These are phyloP conservation scores for Verticillium zaregamsianum DNA, from an alignment of 2,329 filamentous ascomycete species.

Conservation along the genomic window DNA sequence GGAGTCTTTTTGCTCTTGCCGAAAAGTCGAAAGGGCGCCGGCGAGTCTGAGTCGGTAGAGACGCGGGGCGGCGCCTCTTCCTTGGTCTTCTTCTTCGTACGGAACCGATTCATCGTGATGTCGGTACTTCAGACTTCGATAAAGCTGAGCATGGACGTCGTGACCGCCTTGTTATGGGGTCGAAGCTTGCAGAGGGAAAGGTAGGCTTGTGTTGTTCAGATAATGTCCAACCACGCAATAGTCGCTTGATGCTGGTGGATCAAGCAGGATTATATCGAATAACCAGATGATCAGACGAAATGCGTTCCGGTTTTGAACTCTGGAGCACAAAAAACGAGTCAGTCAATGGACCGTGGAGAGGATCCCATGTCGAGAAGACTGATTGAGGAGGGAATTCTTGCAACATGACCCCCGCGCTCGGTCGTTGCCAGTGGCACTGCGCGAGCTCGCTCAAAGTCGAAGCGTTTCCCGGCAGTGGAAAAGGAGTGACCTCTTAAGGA, in stretches of 20 bases:
- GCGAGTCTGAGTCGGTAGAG: constrained; percentile 52
- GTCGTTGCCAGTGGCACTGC: background rate
- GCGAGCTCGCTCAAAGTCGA: background rate
- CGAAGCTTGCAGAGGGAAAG: background rate
- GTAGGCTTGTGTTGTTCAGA: background rate
- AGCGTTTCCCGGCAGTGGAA: background rate
- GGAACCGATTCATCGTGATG: constrained; percentile 68
- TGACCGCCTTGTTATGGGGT: background rate
- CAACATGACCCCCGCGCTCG: background rate
- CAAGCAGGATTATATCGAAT: background rate
- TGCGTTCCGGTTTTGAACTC: background rate
- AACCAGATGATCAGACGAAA: background rate
- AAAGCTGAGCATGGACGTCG: background rate
- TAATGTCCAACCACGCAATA: background rate
- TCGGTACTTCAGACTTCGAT: background rate
- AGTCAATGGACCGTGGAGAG: constrained; percentile 3
- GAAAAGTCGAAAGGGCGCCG: constrained; percentile 50
- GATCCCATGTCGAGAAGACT: background rate
- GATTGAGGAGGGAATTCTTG: background rate
- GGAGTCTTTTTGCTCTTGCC: constrained; percentile 50
- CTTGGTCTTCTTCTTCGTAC: constrained; percentile 67
- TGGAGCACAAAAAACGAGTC: background rate
- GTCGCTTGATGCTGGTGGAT: background rate
- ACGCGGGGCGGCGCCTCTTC: constrained; percentile 46
- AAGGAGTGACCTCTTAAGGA: background rate